These are phyloP conservation scores for Exophiala phaeomuriformis DNA, from an alignment of 2,329 filamentous ascomycete genomes.

Conservation along the genomic window DNA sequence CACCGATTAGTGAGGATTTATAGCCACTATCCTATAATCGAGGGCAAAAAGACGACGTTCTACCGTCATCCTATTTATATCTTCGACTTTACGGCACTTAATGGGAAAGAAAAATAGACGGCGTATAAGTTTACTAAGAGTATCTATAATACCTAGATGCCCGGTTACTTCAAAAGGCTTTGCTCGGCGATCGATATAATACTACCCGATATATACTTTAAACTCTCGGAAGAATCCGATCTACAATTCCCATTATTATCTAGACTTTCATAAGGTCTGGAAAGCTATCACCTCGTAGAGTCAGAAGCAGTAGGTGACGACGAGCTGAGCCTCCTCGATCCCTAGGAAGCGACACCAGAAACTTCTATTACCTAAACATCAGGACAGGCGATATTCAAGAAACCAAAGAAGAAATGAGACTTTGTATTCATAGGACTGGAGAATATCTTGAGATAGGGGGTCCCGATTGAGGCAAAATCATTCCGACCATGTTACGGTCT, in stretches of 20 bases:
- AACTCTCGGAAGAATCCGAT: background rate
- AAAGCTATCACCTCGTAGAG: background rate
- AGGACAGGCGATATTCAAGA: background rate
- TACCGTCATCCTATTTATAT: constrained; percentile 36
- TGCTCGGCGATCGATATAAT: constrained; percentile 33
- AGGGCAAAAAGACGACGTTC: constrained; percentile 31
- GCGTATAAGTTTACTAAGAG: constrained; percentile 34
- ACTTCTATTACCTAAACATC: background rate
- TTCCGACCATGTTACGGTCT: no score
- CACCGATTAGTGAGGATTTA: constrained; percentile 32
- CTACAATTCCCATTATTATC: background rate
- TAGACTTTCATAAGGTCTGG: background rate
- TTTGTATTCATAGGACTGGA: no score
- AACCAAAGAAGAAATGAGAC: background rate
- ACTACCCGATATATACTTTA: background rate
- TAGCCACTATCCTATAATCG: constrained; percentile 37
- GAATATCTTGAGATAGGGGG: no score
- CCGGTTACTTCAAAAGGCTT: constrained; percentile 33
- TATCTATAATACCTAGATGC: constrained; percentile 35
- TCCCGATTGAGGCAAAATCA: no score
- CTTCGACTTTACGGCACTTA: constrained; percentile 31
- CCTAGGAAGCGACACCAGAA: background rate
- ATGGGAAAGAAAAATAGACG: constrained; percentile 34
- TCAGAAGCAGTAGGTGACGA: background rate
- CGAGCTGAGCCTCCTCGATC: background rate